Evolutionary conservation across 441 rosid genomes (phyloP).

Genomic region (Populus tomentosa): DNA sequence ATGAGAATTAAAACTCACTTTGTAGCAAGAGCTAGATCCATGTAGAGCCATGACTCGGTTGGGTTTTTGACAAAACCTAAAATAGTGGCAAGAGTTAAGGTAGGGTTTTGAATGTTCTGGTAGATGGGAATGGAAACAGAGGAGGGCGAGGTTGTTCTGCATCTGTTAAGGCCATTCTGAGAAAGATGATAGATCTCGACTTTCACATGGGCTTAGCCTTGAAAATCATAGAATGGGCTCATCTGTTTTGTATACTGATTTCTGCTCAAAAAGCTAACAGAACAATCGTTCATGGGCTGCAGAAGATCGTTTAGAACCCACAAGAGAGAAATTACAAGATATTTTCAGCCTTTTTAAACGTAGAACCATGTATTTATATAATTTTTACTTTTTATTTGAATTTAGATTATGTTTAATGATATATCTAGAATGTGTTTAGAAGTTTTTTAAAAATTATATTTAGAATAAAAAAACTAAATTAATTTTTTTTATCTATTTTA

Average conservation of each 20-base stretch:
- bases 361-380: no score
- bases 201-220: neutral
- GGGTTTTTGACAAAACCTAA: neutral
- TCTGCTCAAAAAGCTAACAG: neutral
- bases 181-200: neutral
- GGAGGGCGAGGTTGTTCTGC: neutral
- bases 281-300: neutral
- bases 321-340: no score
- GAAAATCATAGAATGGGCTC: neutral
- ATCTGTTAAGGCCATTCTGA: neutral
- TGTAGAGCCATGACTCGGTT: constrained; percentile 35
- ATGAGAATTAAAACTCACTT: constrained; percentile 31
- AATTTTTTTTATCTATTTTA: no score
- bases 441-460: no score
- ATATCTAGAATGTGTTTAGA: no score
- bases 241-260: neutral
- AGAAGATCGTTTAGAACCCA: neutral
- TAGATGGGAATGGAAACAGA: neutral
- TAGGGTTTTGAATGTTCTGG: constrained; percentile 3
- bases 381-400: no score
- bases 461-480: no score
- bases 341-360: no score
- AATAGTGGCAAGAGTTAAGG: neutral
- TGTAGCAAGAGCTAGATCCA: constrained; percentile 37
- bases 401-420: no score